Conservation (phyloP, 2,329 filamentous ascomycete genomes). For the Verticillium albo-atrum region DNA sequence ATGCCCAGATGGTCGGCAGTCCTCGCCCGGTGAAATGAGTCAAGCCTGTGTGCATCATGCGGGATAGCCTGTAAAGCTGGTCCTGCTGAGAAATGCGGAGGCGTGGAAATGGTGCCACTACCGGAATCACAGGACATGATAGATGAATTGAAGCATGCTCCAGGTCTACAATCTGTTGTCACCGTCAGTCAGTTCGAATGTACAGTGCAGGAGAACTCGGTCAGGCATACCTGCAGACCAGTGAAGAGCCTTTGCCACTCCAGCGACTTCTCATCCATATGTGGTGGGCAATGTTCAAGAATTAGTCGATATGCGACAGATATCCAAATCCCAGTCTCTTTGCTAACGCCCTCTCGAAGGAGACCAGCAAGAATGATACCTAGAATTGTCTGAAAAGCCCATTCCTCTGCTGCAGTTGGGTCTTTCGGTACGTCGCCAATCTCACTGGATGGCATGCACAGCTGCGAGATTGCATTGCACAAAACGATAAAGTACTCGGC, state of each 20-base stretch:
- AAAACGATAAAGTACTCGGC: constrained; percentile 32
- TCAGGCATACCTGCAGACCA: constrained; percentile 14
- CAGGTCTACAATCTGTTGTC: constrained; percentile 35
- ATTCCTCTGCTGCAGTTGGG: constrained; percentile 24
- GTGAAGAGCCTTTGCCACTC: constrained; percentile 36
- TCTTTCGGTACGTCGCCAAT: constrained; percentile 18
- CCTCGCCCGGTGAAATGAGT: constrained; percentile 36
- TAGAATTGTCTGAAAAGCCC: constrained; percentile 36
- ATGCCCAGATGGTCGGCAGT: constrained; percentile 38
- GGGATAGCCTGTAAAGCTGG: constrained; percentile 33
- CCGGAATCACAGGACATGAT: constrained; percentile 33
- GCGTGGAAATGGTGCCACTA: constrained; percentile 29
- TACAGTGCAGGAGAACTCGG: not conserved
- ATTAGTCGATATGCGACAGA: constrained; percentile 35
- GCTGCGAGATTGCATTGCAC: constrained; percentile 33
- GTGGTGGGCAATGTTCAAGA: constrained; percentile 33
- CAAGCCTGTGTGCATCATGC: constrained; percentile 39
- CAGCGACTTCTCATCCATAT: constrained; percentile 28
- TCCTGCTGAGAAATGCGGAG: constrained; percentile 32
- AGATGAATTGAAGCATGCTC: constrained; percentile 38
- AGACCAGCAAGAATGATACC: constrained; percentile 35
- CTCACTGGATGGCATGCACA: constrained; percentile 28
- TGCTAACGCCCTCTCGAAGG: constrained; percentile 34
- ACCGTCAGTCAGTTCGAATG: not conserved
- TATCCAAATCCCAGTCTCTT: constrained; percentile 38